Conservation (phyloP, 2,329 filamentous ascomycete genomes). For the Trichocomaceae sp. region DNA sequence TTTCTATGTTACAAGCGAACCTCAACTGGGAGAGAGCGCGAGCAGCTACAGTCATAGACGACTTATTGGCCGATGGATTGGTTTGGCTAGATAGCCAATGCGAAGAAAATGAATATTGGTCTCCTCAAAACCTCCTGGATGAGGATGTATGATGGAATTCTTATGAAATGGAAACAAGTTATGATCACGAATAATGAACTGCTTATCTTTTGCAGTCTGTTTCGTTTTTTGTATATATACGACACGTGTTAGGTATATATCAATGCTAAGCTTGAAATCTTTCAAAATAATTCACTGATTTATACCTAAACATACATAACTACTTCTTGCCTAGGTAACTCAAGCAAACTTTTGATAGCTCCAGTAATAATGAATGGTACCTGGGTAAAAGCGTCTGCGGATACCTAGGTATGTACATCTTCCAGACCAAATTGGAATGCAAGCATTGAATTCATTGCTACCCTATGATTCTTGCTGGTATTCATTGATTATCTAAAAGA, state of each 20-base stretch:
- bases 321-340: no score
- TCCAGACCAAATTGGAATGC: no score
- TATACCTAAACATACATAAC: no score
- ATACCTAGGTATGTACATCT: no score
- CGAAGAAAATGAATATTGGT: conserved; percentile 88
- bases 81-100: conserved; percentile 89
- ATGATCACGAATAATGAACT: background rate
- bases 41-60: conserved; percentile 83
- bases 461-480: background rate
- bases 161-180: background rate
- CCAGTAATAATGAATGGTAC: no score
- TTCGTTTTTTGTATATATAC: background rate
- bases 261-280: no score
- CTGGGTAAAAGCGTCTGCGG: no score
- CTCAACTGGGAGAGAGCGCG: conserved; percentile 77
- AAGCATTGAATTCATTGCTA: background rate
- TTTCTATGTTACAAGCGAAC: conserved; percentile 83
- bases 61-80: conserved; percentile 79
- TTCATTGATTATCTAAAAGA: background rate
- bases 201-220: background rate
- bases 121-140: conserved; percentile 40
- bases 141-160: conserved; percentile 31
- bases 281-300: no score
- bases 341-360: no score
- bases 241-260: no score